Evolutionary conservation across 139 green algal genomes (phyloP), one percentile per base, ranked within the genome.

Genomic region (Chlorella sp.): DNA sequence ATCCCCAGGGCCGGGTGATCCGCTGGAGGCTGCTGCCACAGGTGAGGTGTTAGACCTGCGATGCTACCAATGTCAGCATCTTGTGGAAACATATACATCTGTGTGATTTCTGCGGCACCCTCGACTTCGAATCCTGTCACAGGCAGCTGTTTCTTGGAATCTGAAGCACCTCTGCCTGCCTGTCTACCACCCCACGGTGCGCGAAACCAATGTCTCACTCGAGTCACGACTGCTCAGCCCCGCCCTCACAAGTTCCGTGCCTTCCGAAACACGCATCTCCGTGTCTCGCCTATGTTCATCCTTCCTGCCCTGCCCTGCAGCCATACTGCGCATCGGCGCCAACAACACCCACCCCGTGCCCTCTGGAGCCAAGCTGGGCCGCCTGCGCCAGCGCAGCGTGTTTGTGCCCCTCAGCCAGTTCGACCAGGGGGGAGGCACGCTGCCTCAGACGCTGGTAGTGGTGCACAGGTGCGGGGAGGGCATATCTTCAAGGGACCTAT

Each of bases 371-470:
- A 66, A 34, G 75, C 89, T 95, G 81, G 93, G 93, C 26, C 83
- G 82, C 61, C 78, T 80, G 84, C 60, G 68, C 32, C 14, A 81
- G 18, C 87, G 68, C 42, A 28, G 40, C 18, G 85, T 40, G 1
- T 87, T 80, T 28, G 61, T 95, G 66, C 91, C 92, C 2, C 89
- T 95, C 76, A 28, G 39, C 22, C 69, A 39, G 0, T 83, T 93
- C 7, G 34, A 84, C 0, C 42, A 80, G 3, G 82, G 68, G 1
- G 91, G 93, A 12, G 93, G 93, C 32, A 22, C 22, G 32, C 15
- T 95, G 68, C 87, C 92, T 0, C 83, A 90, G 73, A 95, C 92
- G 16, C 34, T 93, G 37, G 39, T 95, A 37, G 36, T 95, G 71
- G 87, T 95, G 60, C 89, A 88, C 42, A 87, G 88, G 88, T 77